Evolutionary conservation across 176 grass and related monocot species (phyloP).

Genomic region (Typha latifolia): DNA sequence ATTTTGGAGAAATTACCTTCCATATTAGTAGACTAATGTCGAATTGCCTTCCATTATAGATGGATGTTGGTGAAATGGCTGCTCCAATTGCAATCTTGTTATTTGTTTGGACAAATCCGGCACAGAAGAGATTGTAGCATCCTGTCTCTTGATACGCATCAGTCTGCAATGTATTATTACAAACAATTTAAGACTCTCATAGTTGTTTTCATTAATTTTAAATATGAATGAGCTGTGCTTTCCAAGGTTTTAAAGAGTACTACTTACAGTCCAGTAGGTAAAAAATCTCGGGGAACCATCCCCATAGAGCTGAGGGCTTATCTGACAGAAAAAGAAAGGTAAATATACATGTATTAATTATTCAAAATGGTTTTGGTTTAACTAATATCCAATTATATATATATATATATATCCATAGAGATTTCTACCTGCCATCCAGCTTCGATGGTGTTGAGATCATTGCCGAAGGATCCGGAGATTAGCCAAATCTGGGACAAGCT

Average conservation of each 20-base stretch:
- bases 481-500: constrained; percentile 92
- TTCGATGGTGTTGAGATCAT: constrained; percentile 92
- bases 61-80: constrained; percentile 50
- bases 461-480: constrained; percentile 68
- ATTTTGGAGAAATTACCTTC: constrained; percentile 33
- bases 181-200: too few relatives aligned
- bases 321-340: constrained; percentile 19
- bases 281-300: constrained; percentile 77
- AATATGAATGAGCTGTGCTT: neutral
- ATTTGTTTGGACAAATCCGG: constrained; percentile 72
- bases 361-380: too few relatives aligned
- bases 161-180: constrained; percentile 18
- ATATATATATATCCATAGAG: neutral
- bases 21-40: constrained; percentile 68
- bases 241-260: neutral
- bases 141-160: constrained; percentile 80
- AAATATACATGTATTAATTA: neutral
- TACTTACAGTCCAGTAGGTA: constrained; percentile 86
- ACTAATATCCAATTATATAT: too few relatives aligned
- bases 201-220: too few relatives aligned
- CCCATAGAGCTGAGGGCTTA: constrained; percentile 75
- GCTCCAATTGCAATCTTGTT: constrained; percentile 73
- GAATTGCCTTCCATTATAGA: constrained; percentile 57
- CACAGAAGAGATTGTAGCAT: constrained; percentile 84
- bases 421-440: constrained; percentile 80